These are phyloP conservation scores for Geopyxis carbonaria DNA, from an alignment of 495 filamentous ascomycete genomes.

Conservation along the genomic window DNA sequence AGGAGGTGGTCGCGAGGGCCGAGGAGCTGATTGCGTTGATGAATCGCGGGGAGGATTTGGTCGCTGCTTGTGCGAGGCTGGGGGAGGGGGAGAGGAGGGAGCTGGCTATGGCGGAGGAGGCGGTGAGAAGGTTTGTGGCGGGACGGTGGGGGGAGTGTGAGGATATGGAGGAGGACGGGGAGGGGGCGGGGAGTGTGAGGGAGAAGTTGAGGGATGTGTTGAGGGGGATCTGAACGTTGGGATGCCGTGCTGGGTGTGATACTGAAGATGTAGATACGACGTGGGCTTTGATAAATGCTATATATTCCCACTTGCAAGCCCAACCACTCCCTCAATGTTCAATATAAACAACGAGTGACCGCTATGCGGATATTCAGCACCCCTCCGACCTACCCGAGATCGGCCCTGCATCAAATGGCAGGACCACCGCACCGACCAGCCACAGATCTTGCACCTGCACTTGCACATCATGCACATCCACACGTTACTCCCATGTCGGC, in stretches of 20 bases:
- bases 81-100: constrained; percentile 41
- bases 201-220: constrained; percentile 14
- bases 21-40: constrained; percentile 53
- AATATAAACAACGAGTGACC: too few species aligned
- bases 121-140: constrained; percentile 17
- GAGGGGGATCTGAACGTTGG: constrained; percentile 2
- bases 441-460: too few species aligned
- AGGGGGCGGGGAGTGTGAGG: constrained; percentile 7
- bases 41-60: constrained; percentile 57
- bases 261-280: too few species aligned
- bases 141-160: neutral
- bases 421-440: too few species aligned
- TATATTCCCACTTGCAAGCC: too few species aligned
- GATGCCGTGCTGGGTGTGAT: neutral
- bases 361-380: too few species aligned
- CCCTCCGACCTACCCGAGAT: too few species aligned
- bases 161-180: constrained; percentile 6
- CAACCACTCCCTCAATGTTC: too few species aligned
- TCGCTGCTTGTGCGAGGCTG: constrained; percentile 48
- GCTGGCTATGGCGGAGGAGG: constrained; percentile 39
- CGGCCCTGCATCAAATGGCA: too few species aligned
- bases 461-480: too few species aligned
- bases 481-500: too few species aligned
- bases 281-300: too few species aligned
- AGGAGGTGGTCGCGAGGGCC: constrained; percentile 55